A percentile compares a stretch with the other conserved stretches of the same genome.
These are phyloP conservation scores for Astragalus membranaceus DNA, from an alignment of 306 rosid species.

Conservation along the genomic window DNA sequence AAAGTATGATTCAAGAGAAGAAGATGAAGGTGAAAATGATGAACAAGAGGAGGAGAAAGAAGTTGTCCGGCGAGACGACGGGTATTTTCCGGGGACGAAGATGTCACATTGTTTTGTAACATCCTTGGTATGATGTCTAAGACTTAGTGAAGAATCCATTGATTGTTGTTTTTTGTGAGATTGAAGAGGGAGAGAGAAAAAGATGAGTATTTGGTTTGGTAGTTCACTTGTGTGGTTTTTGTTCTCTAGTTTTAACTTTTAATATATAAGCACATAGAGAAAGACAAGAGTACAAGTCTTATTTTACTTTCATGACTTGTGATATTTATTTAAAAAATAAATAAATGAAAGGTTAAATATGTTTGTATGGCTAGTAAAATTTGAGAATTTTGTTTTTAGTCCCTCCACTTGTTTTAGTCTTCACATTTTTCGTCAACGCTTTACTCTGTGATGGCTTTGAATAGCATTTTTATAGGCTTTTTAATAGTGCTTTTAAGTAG, in stretches of 20 bases:
- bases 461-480: too few relatives aligned
- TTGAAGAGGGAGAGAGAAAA: slow-evolving; percentile 7
- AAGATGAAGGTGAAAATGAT: slow-evolving; percentile 29
- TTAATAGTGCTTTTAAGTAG: too few relatives aligned
- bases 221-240: slow-evolving; percentile 6
- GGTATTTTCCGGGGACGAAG: slow-evolving; percentile 21
- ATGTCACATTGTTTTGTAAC: slow-evolving; percentile 30
- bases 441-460: too few relatives aligned
- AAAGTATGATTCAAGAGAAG: slow-evolving; percentile 39
- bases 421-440: too few relatives aligned
- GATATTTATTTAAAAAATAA: too few relatives aligned
- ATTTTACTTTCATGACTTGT: neutral
- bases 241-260: neutral
- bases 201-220: neutral
- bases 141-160: slow-evolving; percentile 46
- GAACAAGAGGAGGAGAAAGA: slow-evolving; percentile 53
- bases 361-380: too few relatives aligned
- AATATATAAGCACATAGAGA: slow-evolving; percentile 2
- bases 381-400: too few relatives aligned
- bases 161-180: neutral
- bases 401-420: too few relatives aligned
- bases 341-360: too few relatives aligned
- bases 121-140: slow-evolving; percentile 12
- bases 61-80: slow-evolving; percentile 36
- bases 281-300: neutral